Evolutionary conservation across 2,329 filamentous ascomycete genomes (phyloP).

Genomic region (Cytospora mali): DNA sequence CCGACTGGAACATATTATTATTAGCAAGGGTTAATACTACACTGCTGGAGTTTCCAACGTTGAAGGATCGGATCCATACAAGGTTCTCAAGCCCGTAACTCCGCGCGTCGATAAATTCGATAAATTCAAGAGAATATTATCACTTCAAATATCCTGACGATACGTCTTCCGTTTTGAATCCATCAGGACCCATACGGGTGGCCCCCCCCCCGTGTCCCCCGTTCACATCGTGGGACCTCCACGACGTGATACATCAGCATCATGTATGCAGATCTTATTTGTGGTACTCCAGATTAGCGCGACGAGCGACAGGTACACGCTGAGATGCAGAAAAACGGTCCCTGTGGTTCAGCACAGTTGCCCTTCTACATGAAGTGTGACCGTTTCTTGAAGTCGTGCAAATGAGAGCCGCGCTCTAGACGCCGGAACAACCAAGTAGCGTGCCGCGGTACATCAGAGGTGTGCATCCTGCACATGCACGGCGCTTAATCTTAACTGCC

Average conservation of each 20-base stretch:
- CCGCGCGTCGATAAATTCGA: not conserved
- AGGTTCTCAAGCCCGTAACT: not conserved
- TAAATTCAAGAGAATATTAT: not conserved
- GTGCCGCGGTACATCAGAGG: not conserved
- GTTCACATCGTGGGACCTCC: not conserved
- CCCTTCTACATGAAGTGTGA: too few species aligned
- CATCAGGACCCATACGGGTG: too few species aligned
- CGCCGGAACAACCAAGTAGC: conserved; percentile 3
- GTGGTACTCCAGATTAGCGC: not conserved
- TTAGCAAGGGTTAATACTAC: not conserved
- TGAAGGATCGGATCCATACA: not conserved
- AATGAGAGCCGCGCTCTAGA: conserved; percentile 25
- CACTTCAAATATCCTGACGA: not conserved
- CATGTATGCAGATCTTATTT: not conserved
- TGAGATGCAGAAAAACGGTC: not conserved
- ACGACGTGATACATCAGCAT: not conserved
- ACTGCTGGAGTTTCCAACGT: not conserved
- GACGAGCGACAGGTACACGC: too few species aligned
- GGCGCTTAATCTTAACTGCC: not conserved
- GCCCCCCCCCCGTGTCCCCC: too few species aligned
- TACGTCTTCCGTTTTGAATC: not conserved
- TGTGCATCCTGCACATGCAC: too few species aligned
- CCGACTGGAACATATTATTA: not conserved
- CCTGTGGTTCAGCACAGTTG: not conserved
- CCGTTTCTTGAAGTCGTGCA: not conserved